Percentiles rank a stretch among this genome's conserved stretches.
Conservation (phyloP, 2,329 filamentous ascomycete species). For the Venturia asperata region DNA sequence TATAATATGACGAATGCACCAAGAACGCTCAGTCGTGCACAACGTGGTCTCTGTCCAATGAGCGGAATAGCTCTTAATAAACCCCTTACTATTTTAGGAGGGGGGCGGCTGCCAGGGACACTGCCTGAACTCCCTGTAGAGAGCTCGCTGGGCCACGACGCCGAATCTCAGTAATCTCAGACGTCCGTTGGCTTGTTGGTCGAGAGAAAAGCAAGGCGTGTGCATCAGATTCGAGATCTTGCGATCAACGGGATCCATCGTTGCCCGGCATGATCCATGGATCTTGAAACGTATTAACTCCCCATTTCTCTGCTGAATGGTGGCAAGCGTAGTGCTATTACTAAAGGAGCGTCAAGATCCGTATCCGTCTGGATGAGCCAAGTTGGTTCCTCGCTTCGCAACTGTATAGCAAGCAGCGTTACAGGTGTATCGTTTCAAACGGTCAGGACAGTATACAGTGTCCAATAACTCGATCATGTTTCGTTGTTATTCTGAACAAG, state of each 20-base stretch:
- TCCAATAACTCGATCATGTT: too few relatives aligned
- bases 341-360: too few relatives aligned
- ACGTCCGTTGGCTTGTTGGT: not conserved
- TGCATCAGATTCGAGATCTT: not conserved
- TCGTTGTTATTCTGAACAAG: too few relatives aligned
- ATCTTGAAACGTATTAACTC: not conserved
- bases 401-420: too few relatives aligned
- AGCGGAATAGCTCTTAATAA: not conserved
- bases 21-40: not conserved
- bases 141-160: not conserved
- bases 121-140: not conserved
- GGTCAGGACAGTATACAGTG: too few relatives aligned
- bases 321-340: not conserved
- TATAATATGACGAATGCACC: not conserved
- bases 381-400: too few relatives aligned
- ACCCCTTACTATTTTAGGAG: slow-evolving; percentile 1
- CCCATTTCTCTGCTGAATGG: not conserved
- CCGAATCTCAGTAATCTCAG: not conserved
- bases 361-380: too few relatives aligned
- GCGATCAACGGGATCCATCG: not conserved
- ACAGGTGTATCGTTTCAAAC: too few relatives aligned
- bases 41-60: not conserved
- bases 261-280: not conserved
- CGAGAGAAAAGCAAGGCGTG: not conserved
- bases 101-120: not conserved